These are phyloP conservation scores for Penicillium verrucosum DNA, from an alignment of 2,329 filamentous ascomycete genomes.

Conservation along the genomic window DNA sequence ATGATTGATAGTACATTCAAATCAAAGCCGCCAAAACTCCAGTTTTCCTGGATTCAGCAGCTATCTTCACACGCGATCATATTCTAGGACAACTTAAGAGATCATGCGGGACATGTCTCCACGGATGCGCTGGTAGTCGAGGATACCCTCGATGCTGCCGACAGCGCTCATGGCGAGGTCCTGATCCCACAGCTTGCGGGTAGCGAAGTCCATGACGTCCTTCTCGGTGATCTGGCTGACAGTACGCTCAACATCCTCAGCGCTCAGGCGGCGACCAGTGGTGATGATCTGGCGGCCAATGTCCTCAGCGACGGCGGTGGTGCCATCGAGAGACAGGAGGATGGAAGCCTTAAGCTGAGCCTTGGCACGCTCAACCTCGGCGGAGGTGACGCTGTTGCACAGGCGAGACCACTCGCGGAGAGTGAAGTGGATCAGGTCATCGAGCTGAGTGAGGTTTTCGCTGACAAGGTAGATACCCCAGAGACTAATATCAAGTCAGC, in stretches of 20 bases:
- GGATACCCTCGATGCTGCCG: conserved; percentile 80
- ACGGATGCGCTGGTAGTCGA: conserved; percentile 56
- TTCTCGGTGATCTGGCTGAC: conserved; percentile 88
- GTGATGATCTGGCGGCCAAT: conserved; percentile 98
- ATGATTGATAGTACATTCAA: conserved; percentile 33
- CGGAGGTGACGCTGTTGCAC: conserved; percentile 78
- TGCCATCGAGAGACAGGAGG: conserved; percentile 93
- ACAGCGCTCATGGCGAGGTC: conserved; percentile 92
- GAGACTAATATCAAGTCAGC: conserved; percentile 58
- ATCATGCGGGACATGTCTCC: conserved; percentile 82
- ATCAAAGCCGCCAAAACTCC: conserved; percentile 16
- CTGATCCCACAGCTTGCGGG: conserved; percentile 94
- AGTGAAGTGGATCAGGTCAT: conserved; percentile 97
- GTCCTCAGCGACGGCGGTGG: conserved; percentile 94
- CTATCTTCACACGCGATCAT: conserved; percentile 23
- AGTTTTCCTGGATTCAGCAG: conserved; percentile 9
- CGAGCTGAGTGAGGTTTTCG: conserved; percentile 80
- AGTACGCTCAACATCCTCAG: conserved; percentile 89
- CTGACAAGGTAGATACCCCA: conserved; percentile 99
- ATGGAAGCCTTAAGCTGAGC: conserved; percentile 98
- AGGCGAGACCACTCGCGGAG: conserved; percentile 98
- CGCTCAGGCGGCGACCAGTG: conserved; percentile 85
- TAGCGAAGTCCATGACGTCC: conserved; percentile 95
- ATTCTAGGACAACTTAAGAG: conserved; percentile 19
- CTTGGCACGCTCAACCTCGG: conserved; percentile 97